These are phyloP conservation scores for Globisporangium middletonii DNA, from an alignment of 352 stramenopile species.

Conservation along the genomic window DNA sequence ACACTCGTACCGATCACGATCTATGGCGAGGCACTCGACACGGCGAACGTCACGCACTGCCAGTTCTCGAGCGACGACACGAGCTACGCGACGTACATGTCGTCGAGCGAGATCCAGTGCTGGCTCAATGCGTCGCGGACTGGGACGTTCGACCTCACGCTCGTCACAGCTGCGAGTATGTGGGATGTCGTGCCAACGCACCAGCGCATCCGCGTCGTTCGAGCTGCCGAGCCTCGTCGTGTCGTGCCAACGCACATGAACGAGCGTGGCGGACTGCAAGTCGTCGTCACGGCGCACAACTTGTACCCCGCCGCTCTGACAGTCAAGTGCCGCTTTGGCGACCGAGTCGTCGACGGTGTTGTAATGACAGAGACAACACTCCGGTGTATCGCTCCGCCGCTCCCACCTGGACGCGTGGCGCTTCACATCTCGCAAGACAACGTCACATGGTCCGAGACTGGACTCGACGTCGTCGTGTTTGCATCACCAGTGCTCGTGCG, in stretches of 20 bases:
- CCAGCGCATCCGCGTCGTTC: slow-evolving; percentile 27
- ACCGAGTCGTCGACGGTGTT: slow-evolving; percentile 16
- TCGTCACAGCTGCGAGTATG: slow-evolving; percentile 11
- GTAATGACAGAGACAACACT: slow-evolving; percentile 22
- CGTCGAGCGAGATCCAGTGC: slow-evolving; percentile 14
- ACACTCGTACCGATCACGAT: slow-evolving; percentile 19
- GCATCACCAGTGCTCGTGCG: slow-evolving; percentile 24
- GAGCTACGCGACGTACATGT: neutral
- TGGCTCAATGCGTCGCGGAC: slow-evolving; percentile 26
- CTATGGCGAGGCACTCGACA: slow-evolving; percentile 20
- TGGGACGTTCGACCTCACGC: slow-evolving; percentile 19
- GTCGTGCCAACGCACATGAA: slow-evolving; percentile 30
- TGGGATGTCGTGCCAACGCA: slow-evolving; percentile 15
- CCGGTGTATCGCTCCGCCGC: slow-evolving; percentile 22
- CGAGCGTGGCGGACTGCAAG: slow-evolving; percentile 32
- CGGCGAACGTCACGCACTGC: slow-evolving; percentile 17
- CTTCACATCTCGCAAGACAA: slow-evolving; percentile 32
- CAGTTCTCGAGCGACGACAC: slow-evolving; percentile 15
- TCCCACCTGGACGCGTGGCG: slow-evolving; percentile 14
- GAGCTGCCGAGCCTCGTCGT: slow-evolving; percentile 14
- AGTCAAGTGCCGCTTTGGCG: slow-evolving; percentile 34
- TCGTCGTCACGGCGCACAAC: slow-evolving; percentile 27
- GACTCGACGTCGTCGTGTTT: slow-evolving; percentile 25
- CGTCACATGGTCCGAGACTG: slow-evolving; percentile 26
- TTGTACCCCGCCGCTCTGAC: slow-evolving; percentile 15